Evolutionary conservation across 2,329 filamentous ascomycete species (phyloP), one percentile per base, ranked within the genome.

Genomic region (Colletotrichum sp.): DNA sequence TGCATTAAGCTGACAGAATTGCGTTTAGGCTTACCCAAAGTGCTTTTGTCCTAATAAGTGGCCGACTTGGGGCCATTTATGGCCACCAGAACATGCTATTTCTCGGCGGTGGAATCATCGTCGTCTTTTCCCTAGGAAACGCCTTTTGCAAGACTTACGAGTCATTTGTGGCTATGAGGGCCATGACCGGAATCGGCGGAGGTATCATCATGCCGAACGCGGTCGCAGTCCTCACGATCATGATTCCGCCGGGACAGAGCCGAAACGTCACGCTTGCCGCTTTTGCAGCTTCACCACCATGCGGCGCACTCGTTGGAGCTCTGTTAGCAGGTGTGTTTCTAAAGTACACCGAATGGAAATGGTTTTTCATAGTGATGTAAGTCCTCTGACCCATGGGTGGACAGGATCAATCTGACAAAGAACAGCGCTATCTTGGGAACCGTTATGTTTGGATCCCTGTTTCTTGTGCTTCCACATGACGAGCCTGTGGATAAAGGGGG

Each of bases 201-300:
- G 89, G 87, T 0, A 82, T 89, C 18, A 80, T 90, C n/a, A 85
- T 90, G 81, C 89, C 89, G 0, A 91, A 90, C 77, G 86, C 88
- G 0, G 84, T 91, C 0, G 89, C 89, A 0, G 85, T 90, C 66
- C 82, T 91, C 18, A 85, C 85, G 0, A 86, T 85, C 30, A 89
- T 85, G 44, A 85, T 89, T 21, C 86, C 87, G 1, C 88, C 88
- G 0, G 89, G 89, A 0, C 81, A 81, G 15, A 80, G 81, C 59
- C 84, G 88, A 15, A 89, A 90, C 74, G 79, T 89, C 21, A 82
- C 84, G 44, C 80, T 90, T 65, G 87, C 84, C 12, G 80, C 88
- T 52, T 90, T 90, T 78, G 88, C 86, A 5, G 87, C 87, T 1
- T 84, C 85, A 1, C 86, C 87, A 1, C 89, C 89, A 78, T 87